phyloP scores from a whole-genome alignment of 2,329 filamentous ascomycete genomes.

The Cercospora brassicicola region DNA sequence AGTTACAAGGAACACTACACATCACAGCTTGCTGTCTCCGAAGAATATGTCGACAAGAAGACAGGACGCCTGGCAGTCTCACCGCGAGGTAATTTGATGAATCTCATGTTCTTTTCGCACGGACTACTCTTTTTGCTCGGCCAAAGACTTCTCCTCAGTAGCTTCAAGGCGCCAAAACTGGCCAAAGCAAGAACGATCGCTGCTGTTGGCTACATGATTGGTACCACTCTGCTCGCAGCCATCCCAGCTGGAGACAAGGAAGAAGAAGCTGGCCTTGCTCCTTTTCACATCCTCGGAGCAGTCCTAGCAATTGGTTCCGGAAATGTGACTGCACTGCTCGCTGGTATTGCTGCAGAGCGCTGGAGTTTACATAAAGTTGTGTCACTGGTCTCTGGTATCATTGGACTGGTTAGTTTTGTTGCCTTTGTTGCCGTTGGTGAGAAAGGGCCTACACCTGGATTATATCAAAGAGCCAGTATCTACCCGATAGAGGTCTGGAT shows the following conservation, averaged over 20 bases:
- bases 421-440: conserved; percentile 2
- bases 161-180: neutral
- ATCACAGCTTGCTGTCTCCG: conserved; percentile 18
- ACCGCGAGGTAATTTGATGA: conserved; percentile 15
- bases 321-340: conserved; percentile 18
- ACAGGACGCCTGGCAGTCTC: conserved; percentile 9
- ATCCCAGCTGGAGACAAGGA: conserved; percentile 15
- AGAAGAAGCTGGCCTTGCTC: conserved; percentile 1
- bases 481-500: conserved; percentile 19
- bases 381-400: conserved; percentile 10
- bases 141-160: conserved; percentile 6
- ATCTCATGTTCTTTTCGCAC: conserved; percentile 15
- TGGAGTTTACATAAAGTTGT: conserved; percentile 9
- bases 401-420: conserved; percentile 6
- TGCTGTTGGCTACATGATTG: conserved; percentile 13
- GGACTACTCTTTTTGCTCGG: conserved; percentile 17
- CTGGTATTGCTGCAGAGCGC: conserved; percentile 7
- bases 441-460: neutral
- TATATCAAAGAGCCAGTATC: conserved; percentile 17
- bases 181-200: neutral
- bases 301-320: conserved; percentile 10
- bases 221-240: conserved; percentile 15
- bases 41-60: conserved; percentile 7
- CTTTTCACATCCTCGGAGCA: conserved; percentile 16
- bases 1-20: conserved; percentile 20